Evolutionary conservation across 257 asterid species (phyloP), one percentile per base, ranked within the genome.

Genomic region (Lycium ferocissimum): DNA sequence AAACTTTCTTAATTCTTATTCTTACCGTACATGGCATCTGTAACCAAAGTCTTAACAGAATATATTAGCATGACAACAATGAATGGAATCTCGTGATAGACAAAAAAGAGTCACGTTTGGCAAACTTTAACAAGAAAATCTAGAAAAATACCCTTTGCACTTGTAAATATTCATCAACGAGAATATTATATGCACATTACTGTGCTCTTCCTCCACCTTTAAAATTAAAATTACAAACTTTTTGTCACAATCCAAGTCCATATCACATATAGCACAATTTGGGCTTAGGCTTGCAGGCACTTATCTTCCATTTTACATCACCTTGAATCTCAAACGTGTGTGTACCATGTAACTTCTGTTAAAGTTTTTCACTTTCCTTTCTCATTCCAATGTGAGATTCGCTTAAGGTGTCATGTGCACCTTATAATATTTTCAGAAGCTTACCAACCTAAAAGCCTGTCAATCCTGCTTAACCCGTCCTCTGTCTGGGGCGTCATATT

Each of bases 1-100:
- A 3, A 49, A 7, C 13, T 75, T 76, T 76, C 22, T 76, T 51
- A 76, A 53, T 78, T 40, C 82, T 78, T 53, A 53, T 26, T 51
- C 65, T 76, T 53, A 78, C 81, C 82, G 82, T 78, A 78, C 82
- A 78, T 53, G 22, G 33, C n/a, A 78, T 78, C 82, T 78, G 26
- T 78, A 51, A 26, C 3, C 15, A 53, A 76, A 13, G 15, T 78
- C 47, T 51, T 51, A 1, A 40, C 8, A 78, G 62, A 78, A 14
- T 17, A 8, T 38, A 38, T 53, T 78, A 78, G 65, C 82, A 78
- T 78, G 43, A 14, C 47, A 78, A 14, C 38, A 53, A 51, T 26
- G 20, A 53, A 53, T 22, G 82, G 82, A 53, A 78, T 78, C 49
- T 51, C 53, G 65, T 33, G 65, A 14, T 14, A 14, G 47, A 76